Evolutionary conservation across 1,284 basidiomycete genomes (phyloP).

Genomic region (Sporisorium graminicola): DNA sequence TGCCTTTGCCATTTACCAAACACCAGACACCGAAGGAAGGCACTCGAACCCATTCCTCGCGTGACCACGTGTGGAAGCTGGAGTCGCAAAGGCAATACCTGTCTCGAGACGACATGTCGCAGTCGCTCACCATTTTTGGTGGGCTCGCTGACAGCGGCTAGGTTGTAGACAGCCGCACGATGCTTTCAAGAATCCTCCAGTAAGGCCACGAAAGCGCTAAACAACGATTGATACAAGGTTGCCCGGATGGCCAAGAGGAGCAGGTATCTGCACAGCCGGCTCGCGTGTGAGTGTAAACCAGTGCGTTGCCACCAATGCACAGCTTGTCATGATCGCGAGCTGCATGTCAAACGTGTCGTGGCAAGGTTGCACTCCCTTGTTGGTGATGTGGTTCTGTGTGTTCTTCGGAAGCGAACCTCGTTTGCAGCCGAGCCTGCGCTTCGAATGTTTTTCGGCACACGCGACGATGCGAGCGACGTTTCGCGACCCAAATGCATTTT

Average conservation of each 20-base stretch:
- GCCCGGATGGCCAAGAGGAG: background rate
- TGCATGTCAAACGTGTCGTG: background rate
- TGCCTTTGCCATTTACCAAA: background rate
- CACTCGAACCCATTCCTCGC: background rate
- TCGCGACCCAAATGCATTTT: background rate
- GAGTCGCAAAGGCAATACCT: background rate
- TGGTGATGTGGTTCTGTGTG: too few relatives aligned
- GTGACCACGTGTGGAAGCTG: background rate
- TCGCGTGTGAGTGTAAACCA: too few relatives aligned
- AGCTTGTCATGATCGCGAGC: conserved; percentile 3
- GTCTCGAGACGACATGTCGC: background rate
- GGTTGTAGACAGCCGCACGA: too few relatives aligned
- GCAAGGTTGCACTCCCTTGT: background rate
- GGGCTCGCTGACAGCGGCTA: too few relatives aligned
- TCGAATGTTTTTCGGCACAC: background rate
- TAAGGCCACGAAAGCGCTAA: too few relatives aligned
- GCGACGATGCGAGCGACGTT: background rate
- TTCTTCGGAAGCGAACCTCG: conserved; percentile 3
- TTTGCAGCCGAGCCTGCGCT: background rate
- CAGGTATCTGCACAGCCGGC: too few relatives aligned
- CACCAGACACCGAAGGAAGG: too few relatives aligned
- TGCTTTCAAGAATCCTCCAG: too few relatives aligned
- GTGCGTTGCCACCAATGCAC: background rate
- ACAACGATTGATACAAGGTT: background rate
- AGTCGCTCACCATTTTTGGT: background rate